Percentiles rank a stretch among this genome's conserved stretches.
Evolutionary conservation across 192 early-diverging fungal genomes (phyloP).

Genomic region (Gaertneriomyces semiglobifer): DNA sequence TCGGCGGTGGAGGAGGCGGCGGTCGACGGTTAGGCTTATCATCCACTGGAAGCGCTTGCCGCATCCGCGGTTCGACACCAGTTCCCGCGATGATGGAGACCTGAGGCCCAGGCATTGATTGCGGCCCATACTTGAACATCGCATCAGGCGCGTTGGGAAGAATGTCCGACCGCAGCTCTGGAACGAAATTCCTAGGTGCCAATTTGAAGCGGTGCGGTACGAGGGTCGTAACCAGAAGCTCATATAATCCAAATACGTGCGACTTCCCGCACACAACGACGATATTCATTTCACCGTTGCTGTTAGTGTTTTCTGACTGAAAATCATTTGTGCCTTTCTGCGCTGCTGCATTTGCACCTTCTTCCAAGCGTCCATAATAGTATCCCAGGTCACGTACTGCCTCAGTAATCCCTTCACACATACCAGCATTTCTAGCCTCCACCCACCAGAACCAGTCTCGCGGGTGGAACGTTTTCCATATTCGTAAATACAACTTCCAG

Average conservation of each 20-base stretch:
- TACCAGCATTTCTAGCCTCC: conserved; percentile 28
- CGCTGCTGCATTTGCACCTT: neutral
- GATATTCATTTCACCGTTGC: neutral
- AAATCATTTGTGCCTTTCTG: neutral
- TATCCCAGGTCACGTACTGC: conserved; percentile 18
- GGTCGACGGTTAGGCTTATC: neutral
- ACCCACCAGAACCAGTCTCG: conserved; percentile 26
- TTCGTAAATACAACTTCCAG: conserved; percentile 7
- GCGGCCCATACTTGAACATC: neutral
- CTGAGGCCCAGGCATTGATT: neutral
- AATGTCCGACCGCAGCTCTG: neutral
- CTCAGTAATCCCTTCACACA: conserved; percentile 12
- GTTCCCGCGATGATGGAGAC: neutral
- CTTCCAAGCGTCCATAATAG: too few relatives aligned
- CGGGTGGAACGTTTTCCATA: conserved; percentile 22
- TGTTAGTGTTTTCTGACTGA: neutral
- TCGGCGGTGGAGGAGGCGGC: neutral
- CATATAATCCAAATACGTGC: conserved; percentile 29
- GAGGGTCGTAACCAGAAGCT: conserved; percentile 9
- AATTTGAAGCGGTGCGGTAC: neutral
- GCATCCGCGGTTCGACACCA: neutral
- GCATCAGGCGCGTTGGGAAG: neutral
- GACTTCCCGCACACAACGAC: conserved; percentile 27
- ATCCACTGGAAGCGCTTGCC: neutral
- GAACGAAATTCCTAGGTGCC: neutral